These are phyloP conservation scores for Epichloe bromicola DNA, from an alignment of 2,329 filamentous ascomycete species.

Conservation along the genomic window DNA sequence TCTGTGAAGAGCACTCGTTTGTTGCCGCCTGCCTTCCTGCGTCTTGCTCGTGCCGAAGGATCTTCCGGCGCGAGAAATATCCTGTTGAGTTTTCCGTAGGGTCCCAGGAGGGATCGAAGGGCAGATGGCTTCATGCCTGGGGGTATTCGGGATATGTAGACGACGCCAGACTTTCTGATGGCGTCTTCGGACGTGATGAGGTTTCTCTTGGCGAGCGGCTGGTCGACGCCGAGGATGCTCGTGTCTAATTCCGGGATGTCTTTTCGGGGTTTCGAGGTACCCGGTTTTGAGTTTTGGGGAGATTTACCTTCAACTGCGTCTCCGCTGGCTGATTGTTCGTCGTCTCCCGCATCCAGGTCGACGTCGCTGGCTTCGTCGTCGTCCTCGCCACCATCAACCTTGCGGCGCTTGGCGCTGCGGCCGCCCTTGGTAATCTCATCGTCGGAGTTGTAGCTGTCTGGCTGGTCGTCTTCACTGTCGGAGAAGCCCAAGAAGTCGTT, in stretches of 20 bases:
- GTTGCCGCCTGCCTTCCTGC: slow-evolving; percentile 63
- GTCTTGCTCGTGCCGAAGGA: slow-evolving; percentile 48
- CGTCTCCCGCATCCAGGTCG: slow-evolving; percentile 19
- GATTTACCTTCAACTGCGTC: neutral
- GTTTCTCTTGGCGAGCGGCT: slow-evolving; percentile 52
- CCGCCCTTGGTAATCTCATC: slow-evolving; percentile 55
- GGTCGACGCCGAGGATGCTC: slow-evolving; percentile 35
- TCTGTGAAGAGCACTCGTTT: slow-evolving; percentile 73
- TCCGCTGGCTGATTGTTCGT: slow-evolving; percentile 5
- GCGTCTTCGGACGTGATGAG: slow-evolving; percentile 51
- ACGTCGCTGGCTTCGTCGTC: slow-evolving; percentile 25
- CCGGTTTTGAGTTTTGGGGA: slow-evolving; percentile 13
- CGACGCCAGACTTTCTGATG: slow-evolving; percentile 61
- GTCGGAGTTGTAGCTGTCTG: slow-evolving; percentile 53
- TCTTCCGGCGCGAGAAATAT: slow-evolving; percentile 73
- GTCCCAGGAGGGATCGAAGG: slow-evolving; percentile 59
- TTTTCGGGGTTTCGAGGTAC: slow-evolving; percentile 8
- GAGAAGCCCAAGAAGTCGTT: slow-evolving; percentile 56
- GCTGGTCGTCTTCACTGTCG: slow-evolving; percentile 46
- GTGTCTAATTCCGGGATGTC: slow-evolving; percentile 17
- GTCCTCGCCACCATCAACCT: slow-evolving; percentile 31
- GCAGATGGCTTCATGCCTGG: slow-evolving; percentile 82
- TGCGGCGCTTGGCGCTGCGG: slow-evolving; percentile 49
- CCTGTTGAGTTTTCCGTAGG: slow-evolving; percentile 63
- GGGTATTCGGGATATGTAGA: slow-evolving; percentile 73